phyloP scores from a whole-genome alignment of 73 alveolate species.

The Paramecium caudatum region DNA sequence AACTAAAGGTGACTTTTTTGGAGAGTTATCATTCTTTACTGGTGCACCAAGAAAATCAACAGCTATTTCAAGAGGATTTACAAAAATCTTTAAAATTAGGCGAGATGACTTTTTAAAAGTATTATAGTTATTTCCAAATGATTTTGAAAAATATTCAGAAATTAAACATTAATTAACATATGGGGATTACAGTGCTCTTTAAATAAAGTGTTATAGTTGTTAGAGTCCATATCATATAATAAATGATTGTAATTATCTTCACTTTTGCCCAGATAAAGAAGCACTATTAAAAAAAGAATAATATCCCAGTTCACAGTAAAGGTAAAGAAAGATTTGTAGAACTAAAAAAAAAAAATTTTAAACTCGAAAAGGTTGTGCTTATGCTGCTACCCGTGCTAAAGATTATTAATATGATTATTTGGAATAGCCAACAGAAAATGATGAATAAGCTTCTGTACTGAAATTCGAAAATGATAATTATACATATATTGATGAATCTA shows the following conservation, averaged over 20 bases:
- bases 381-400: background rate
- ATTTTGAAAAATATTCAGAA: conserved; percentile 74
- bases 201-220: conserved; percentile 85
- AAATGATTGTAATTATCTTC: conserved; percentile 49
- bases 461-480: conserved; percentile 14
- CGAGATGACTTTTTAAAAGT: conserved; percentile 75
- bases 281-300: conserved; percentile 18
- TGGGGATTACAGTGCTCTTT: conserved; percentile 72
- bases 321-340: background rate
- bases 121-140: conserved; percentile 80
- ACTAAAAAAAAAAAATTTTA: background rate
- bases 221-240: conserved; percentile 81
- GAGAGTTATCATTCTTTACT: conserved; percentile 89
- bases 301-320: background rate
- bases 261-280: conserved; percentile 67
- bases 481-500: conserved; percentile 18
- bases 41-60: conserved; percentile 86
- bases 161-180: conserved; percentile 75
- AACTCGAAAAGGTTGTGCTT: background rate
- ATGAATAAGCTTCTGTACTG: background rate
- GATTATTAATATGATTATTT: background rate
- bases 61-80: conserved; percentile 86
- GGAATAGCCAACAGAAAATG: background rate
- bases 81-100: conserved; percentile 80
- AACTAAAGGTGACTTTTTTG: conserved; percentile 84